phyloP scores from a whole-genome alignment of 2,329 filamentous ascomycete species.

The Aspergillus clavatus region DNA sequence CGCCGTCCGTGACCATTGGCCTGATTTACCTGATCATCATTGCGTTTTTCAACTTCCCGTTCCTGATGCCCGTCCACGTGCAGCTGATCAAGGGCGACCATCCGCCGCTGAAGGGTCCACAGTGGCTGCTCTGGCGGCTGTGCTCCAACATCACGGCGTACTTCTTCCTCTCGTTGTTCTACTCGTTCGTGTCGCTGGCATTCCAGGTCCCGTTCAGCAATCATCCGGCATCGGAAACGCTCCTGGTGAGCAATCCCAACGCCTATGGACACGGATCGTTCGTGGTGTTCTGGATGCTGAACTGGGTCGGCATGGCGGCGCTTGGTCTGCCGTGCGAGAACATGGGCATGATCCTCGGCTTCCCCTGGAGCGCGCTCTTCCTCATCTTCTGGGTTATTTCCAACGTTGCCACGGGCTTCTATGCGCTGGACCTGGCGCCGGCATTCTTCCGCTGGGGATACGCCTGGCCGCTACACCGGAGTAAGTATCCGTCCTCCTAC shows the following conservation, averaged over 20 bases:
- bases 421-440: constrained; percentile 55
- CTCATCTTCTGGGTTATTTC: constrained; percentile 65
- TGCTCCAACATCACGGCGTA: constrained; percentile 54
- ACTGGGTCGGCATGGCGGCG: constrained; percentile 59
- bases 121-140: constrained; percentile 57
- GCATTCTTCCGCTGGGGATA: constrained; percentile 60
- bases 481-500: constrained; percentile 29
- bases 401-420: constrained; percentile 59
- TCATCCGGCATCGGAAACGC: constrained; percentile 41
- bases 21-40: constrained; percentile 65
- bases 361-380: constrained; percentile 59
- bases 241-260: constrained; percentile 46
- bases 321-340: constrained; percentile 62
- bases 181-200: constrained; percentile 59
- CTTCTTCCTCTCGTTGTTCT: constrained; percentile 58
- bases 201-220: constrained; percentile 60
- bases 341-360: constrained; percentile 57
- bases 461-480: constrained; percentile 59
- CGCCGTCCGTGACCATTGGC: constrained; percentile 57
- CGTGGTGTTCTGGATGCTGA: constrained; percentile 60
- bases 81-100: constrained; percentile 53
- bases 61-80: constrained; percentile 60
- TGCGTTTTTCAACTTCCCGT: constrained; percentile 62
- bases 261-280: constrained; percentile 57
- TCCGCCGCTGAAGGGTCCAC: constrained; percentile 53